These are phyloP conservation scores for Verticillium isaacii DNA, from an alignment of 2,329 filamentous ascomycete genomes.

Conservation along the genomic window DNA sequence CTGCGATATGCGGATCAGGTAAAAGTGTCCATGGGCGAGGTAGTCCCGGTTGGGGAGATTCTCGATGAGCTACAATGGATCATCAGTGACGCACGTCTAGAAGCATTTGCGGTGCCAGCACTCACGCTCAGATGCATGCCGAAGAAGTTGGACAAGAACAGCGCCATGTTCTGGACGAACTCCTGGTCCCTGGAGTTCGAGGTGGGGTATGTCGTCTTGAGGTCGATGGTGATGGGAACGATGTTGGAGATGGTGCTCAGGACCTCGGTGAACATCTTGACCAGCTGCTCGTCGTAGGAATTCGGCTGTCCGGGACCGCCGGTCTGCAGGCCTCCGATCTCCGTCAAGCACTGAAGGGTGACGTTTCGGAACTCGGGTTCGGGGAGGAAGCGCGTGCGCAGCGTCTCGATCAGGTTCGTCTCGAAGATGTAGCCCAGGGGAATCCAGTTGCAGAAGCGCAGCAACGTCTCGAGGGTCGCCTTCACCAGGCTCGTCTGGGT, in stretches of 20 bases:
- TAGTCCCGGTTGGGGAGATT: conserved; percentile 93
- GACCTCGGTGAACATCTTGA: conserved; percentile 98
- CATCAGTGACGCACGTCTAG: conserved; percentile 14
- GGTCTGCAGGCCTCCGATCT: conserved; percentile 91
- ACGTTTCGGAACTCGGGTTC: conserved; percentile 95
- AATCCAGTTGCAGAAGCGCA: conserved; percentile 99
- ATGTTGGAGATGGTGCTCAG: conserved; percentile 89
- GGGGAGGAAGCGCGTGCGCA: conserved; percentile 88
- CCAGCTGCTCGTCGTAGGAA: conserved; percentile 89
- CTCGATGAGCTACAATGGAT: conserved; percentile 68
- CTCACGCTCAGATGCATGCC: conserved; percentile 80
- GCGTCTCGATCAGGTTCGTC: conserved; percentile 89
- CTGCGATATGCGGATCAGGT: conserved; percentile 95
- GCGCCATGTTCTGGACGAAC: conserved; percentile 92
- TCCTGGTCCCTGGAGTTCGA: conserved; percentile 95
- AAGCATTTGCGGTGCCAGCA: conserved; percentile 8
- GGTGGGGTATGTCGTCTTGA: conserved; percentile 84
- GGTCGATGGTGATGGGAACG: conserved; percentile 83
- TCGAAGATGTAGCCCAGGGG: conserved; percentile 98
- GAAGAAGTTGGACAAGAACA: conserved; percentile 97
- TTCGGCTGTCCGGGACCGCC: conserved; percentile 61
- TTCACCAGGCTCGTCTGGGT: conserved; percentile 86
- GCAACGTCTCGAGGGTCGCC: conserved; percentile 91
- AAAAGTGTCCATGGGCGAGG: conserved; percentile 93
- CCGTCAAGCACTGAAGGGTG: conserved; percentile 92